Evolutionary conservation across 2,329 filamentous ascomycete species (phyloP).

Genomic region (Penicillium carneum): DNA sequence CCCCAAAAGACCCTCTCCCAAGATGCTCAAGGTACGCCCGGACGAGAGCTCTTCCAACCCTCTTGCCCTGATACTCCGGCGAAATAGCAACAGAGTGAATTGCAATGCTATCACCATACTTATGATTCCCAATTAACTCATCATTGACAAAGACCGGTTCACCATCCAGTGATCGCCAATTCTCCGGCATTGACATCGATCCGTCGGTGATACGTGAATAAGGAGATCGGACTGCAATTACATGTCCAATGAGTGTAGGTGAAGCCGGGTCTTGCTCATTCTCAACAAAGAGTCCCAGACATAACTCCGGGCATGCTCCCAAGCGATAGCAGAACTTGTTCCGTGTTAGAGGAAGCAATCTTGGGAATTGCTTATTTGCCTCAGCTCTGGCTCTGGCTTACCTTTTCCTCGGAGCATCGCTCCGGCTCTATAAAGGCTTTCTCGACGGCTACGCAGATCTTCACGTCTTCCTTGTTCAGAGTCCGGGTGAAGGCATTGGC

Average conservation of each 20-base stretch:
- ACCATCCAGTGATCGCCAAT: conserved; percentile 20
- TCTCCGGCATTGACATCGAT: conserved; percentile 29
- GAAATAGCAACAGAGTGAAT: conserved; percentile 29
- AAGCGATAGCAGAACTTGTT: conserved; percentile 29
- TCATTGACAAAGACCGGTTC: conserved; percentile 14
- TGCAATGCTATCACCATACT: conserved; percentile 21
- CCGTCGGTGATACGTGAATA: conserved; percentile 21
- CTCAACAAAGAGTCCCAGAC: conserved; percentile 26
- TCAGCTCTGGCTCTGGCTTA: not conserved
- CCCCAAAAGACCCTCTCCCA: not conserved
- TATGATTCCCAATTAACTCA: conserved; percentile 28
- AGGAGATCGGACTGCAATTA: conserved; percentile 23
- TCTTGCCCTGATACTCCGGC: conserved; percentile 27
- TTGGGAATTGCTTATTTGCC: not conserved
- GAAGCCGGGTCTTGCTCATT: not conserved
- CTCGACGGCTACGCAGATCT: conserved; percentile 26
- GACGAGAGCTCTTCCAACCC: conserved; percentile 26
- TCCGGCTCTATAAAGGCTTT: conserved; percentile 26
- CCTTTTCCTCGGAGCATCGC: conserved; percentile 31
- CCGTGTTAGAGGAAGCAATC: not conserved
- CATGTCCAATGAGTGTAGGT: conserved; percentile 26
- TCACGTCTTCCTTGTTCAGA: conserved; percentile 22
- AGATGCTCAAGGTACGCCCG: conserved; percentile 23
- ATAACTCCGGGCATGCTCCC: conserved; percentile 19
- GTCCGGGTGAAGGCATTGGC: conserved; percentile 21